Conservation (phyloP, 1,139 yeast species). For the Scheffersomyces cryptocercus region DNA sequence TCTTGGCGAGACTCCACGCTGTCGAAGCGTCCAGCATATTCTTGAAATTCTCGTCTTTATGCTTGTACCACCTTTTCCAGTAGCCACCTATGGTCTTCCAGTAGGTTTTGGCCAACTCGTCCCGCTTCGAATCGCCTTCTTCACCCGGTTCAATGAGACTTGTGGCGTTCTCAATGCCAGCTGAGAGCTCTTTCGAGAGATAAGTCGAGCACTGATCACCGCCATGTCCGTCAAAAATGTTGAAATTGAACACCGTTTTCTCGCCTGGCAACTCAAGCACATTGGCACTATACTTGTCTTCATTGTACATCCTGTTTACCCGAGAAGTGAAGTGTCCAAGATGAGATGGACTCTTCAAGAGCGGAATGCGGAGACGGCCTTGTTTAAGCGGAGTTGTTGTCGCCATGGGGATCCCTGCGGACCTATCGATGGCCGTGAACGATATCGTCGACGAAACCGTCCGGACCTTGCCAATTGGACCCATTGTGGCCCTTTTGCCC, state of each 20-base stretch:
- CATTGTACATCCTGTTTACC: constrained; percentile 76
- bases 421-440: constrained; percentile 28
- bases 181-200: constrained; percentile 54
- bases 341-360: constrained; percentile 70
- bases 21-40: constrained; percentile 36
- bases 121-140: constrained; percentile 27
- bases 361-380: constrained; percentile 46
- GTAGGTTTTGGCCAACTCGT: constrained; percentile 49
- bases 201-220: constrained; percentile 73
- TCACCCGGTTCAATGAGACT: constrained; percentile 10
- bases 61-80: constrained; percentile 77
- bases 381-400: constrained; percentile 15
- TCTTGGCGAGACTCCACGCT: constrained; percentile 15
- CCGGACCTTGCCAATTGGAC: constrained; percentile 3
- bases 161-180: constrained; percentile 51
- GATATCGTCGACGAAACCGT: constrained; percentile 24
- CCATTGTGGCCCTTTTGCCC: too few relatives aligned
- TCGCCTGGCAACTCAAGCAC: constrained; percentile 42
- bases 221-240: constrained; percentile 93
- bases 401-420: constrained; percentile 10
- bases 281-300: constrained; percentile 72
- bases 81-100: constrained; percentile 74
- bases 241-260: constrained; percentile 54
- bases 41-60: constrained; percentile 45
- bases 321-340: constrained; percentile 81